These are phyloP conservation scores for Bipolaris zeicola DNA, from an alignment of 2,329 filamentous ascomycete genomes.

Conservation along the genomic window DNA sequence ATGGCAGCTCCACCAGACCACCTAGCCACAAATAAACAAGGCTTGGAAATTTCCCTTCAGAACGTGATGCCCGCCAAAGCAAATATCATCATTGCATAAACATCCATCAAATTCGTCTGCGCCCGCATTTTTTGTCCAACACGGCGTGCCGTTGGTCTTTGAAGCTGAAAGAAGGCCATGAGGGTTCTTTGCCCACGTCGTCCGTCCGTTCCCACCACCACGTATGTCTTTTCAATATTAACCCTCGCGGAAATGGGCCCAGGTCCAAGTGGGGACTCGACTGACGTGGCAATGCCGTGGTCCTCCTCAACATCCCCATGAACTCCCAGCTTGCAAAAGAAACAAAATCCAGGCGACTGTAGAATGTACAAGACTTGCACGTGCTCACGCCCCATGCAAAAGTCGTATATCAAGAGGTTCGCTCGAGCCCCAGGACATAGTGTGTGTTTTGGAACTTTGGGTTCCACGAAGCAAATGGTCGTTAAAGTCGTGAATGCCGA, in stretches of 20 bases:
- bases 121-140: constrained; percentile 38
- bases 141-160: constrained; percentile 19
- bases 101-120: constrained; percentile 34
- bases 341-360: constrained; percentile 32
- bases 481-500: constrained; percentile 46
- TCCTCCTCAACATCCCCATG: constrained; percentile 19
- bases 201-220: constrained; percentile 24
- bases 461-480: constrained; percentile 38
- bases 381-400: constrained; percentile 44
- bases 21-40: constrained; percentile 34
- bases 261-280: constrained; percentile 16
- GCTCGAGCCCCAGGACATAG: constrained; percentile 37
- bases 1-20: constrained; percentile 21
- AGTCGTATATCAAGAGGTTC: constrained; percentile 46
- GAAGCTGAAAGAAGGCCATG: constrained; percentile 11
- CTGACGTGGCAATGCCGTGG: constrained; percentile 27
- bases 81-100: constrained; percentile 37
- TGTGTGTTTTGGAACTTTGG: constrained; percentile 23
- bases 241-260: constrained; percentile 10
- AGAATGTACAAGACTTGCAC: constrained; percentile 47
- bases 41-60: constrained; percentile 23
- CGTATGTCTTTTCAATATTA: constrained; percentile 15
- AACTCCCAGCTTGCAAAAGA: constrained; percentile 28
- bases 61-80: constrained; percentile 24
- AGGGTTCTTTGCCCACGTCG: constrained; percentile 20